phyloP scores from a whole-genome alignment of 1,139 yeast species.

The Blastobotrys petasosporus region DNA sequence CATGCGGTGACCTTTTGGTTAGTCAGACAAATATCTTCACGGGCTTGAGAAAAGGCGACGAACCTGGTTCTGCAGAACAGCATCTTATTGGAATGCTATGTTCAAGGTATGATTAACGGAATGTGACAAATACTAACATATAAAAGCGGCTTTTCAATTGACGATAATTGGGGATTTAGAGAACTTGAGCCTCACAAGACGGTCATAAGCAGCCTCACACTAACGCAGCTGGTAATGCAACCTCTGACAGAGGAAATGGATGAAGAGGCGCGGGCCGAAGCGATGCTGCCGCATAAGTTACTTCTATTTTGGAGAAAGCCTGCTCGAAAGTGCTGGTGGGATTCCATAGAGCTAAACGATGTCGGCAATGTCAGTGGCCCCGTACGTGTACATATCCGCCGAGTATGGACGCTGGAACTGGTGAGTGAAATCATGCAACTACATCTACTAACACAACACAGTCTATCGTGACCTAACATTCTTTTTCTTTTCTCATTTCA shows the following conservation, averaged over 20 bases:
- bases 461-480: conserved; percentile 2
- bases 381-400: conserved; percentile 60
- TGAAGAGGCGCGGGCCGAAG: conserved; percentile 28
- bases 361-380: conserved; percentile 41
- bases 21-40: conserved; percentile 60
- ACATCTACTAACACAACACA: conserved; percentile 1
- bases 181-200: conserved; percentile 81
- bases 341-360: conserved; percentile 47
- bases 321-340: conserved; percentile 99
- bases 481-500: not conserved
- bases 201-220: conserved; percentile 75
- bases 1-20: conserved; percentile 61
- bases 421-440: not conserved
- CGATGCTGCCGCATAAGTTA: conserved; percentile 60
- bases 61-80: conserved; percentile 86
- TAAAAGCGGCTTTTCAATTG: conserved; percentile 21
- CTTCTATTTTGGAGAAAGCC: conserved; percentile 96
- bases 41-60: conserved; percentile 49
- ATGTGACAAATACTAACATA: no score
- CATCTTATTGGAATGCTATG: conserved; percentile 94
- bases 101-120: conserved; percentile 35
- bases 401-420: conserved; percentile 86
- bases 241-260: conserved; percentile 9
- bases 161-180: conserved; percentile 82
- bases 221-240: conserved; percentile 52